Evolutionary conservation across 1,139 yeast genomes (phyloP), one percentile per base, ranked within the genome.

Genomic region (Hansenula sp.): DNA sequence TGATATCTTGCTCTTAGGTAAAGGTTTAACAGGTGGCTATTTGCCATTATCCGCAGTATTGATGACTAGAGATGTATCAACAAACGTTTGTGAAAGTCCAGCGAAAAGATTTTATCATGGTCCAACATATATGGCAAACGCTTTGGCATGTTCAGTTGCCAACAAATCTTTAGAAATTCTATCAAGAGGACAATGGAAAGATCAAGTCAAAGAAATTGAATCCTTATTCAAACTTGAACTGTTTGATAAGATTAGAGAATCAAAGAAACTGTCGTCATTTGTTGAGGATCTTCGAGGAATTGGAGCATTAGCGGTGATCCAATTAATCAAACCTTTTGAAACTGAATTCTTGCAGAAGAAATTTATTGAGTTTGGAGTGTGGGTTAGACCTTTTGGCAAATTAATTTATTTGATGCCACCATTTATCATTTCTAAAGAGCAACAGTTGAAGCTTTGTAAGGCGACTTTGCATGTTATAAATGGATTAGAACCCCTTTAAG

Each of bases 81-180:
- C 61, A 9, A 54, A 61, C 5, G 54, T 62, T 21, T 42, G 54
- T 18, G 48, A 50, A 15, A 54, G 56, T 25, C 54, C 61, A 2
- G 51, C 50, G 4, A 59, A 59, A 5, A 41, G 46, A 36, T 46
- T 57, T 31, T 55, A 52, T 58, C 71, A 66, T 48, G 71, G 71
- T 10, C 67, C 68, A 18, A 67, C 71, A 0, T 66, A 60, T 47
- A 60, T 64, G 59, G 69, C 64, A 1, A 62, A 67, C 36, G 68
- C 71, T 10, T 52, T 66, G 37, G 64, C 66, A 4, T 66, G 70
- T 49, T 55, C 60, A 9, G 62, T 65, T 6, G 64, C 66, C 7
- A 48, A 55, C 41, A 62, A 60, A 9, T 63, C 63, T 9, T 44
- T 66, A 33, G 62, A 64, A 33, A 62, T 57, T 46, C 34, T 61